Conservation (phyloP, 1,284 basidiomycete species). For the Cystodermella granulosa region DNA sequence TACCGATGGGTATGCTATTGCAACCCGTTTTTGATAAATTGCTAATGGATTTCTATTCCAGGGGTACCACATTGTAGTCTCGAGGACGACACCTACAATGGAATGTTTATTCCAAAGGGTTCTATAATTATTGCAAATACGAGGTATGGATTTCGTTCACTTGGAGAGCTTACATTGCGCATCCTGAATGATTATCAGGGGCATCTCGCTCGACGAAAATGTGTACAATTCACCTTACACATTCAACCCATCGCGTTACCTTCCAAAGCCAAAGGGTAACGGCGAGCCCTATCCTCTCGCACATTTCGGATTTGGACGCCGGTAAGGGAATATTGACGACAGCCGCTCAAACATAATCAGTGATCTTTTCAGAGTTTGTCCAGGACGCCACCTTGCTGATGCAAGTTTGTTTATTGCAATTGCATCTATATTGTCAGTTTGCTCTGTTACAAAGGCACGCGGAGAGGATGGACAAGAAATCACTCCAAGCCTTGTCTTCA, state of each 20-base stretch:
- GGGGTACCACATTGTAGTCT: slow-evolving; percentile 15
- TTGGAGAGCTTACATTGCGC: slow-evolving; percentile 2
- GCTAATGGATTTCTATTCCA: not conserved
- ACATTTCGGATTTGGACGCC: slow-evolving; percentile 11
- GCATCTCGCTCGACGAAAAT: slow-evolving; percentile 8
- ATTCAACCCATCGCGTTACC: slow-evolving; percentile 9
- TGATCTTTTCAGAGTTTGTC: slow-evolving; percentile 4
- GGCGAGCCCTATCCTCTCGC: slow-evolving; percentile 7
- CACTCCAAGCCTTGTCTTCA: slow-evolving; percentile 5
- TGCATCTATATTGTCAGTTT: slow-evolving; percentile 4
- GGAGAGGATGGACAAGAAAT: slow-evolving; percentile 13
- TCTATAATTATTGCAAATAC: slow-evolving; percentile 18
- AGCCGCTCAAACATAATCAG: not conserved
- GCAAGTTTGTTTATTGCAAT: slow-evolving; percentile 7
- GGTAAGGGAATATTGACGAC: slow-evolving; percentile 3
- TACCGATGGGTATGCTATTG: not conserved
- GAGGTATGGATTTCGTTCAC: slow-evolving; percentile 10
- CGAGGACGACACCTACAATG: slow-evolving; percentile 20
- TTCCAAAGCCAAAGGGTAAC: slow-evolving; percentile 8
- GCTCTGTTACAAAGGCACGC: not conserved
- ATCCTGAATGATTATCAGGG: slow-evolving; percentile 2
- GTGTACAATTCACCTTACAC: slow-evolving; percentile 9
- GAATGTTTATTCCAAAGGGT: slow-evolving; percentile 23
- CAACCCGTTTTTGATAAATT: not conserved
- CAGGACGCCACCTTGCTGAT: slow-evolving; percentile 6